Conservation (phyloP, 257 asterid genomes). For the Catharanthus roseus region DNA sequence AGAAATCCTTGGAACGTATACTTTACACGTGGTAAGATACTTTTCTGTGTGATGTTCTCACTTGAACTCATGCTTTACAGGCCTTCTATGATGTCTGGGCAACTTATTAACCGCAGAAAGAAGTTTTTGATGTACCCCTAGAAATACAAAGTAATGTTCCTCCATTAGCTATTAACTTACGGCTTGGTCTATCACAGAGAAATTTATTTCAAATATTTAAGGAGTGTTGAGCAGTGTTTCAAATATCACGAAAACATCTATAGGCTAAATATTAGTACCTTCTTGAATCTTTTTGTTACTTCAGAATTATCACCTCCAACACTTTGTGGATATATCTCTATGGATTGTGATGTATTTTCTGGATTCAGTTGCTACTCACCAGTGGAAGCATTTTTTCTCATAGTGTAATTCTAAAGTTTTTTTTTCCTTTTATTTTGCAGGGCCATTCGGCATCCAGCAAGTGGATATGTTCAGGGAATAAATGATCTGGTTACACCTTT, state of each 20-base stretch:
- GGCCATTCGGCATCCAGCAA: slow-evolving; percentile 98
- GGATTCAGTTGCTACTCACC: neutral
- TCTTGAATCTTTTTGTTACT: neutral
- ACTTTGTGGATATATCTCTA: neutral
- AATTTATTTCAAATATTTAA: too few species aligned
- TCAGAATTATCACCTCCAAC: neutral
- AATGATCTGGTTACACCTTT: slow-evolving; percentile 96
- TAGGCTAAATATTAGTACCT: too few species aligned
- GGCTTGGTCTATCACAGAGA: too few species aligned
- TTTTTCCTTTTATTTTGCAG: slow-evolving; percentile 29
- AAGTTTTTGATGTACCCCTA: too few species aligned
- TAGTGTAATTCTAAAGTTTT: slow-evolving; percentile 11
- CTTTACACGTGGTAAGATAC: slow-evolving; percentile 75
- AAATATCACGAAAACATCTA: too few species aligned
- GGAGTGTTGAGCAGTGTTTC: too few species aligned
- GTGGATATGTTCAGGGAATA: slow-evolving; percentile 99
- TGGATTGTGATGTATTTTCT: neutral
- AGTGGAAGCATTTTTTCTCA: slow-evolving; percentile 4
- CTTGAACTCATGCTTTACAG: neutral
- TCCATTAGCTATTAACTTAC: too few species aligned
- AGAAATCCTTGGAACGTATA: slow-evolving; percentile 89
- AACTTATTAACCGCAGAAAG: too few species aligned
- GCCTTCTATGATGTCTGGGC: too few species aligned
- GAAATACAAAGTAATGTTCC: too few species aligned
- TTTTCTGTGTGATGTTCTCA: slow-evolving; percentile 10